Evolutionary conservation across 495 filamentous ascomycete genomes (phyloP).

Genomic region (Articulospora tetracladia): DNA sequence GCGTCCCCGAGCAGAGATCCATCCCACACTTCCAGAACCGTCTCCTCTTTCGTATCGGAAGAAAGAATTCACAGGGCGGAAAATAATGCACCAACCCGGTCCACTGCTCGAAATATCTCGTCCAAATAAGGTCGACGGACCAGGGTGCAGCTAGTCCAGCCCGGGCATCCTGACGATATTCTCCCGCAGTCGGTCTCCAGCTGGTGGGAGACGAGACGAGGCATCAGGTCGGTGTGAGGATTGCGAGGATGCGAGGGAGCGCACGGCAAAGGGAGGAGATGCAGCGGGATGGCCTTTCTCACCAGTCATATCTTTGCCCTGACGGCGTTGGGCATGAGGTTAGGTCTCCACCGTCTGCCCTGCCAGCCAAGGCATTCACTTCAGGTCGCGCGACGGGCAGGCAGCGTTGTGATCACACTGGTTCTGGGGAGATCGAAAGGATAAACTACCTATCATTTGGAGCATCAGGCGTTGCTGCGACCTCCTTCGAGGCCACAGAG

Average conservation of each 20-base stretch:
- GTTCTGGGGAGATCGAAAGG: neutral
- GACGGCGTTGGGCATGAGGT: neutral
- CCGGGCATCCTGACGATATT: constrained; percentile 19
- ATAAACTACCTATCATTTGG: neutral
- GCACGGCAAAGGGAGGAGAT: neutral
- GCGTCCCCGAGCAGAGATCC: constrained; percentile 1
- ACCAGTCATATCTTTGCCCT: constrained; percentile 7
- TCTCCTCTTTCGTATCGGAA: no score
- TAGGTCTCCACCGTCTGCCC: neutral
- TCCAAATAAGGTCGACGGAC: constrained; percentile 20
- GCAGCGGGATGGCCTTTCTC: neutral
- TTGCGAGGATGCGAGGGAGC: neutral
- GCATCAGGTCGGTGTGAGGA: constrained; percentile 1
- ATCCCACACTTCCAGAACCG: no score
- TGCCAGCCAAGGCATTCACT: neutral
- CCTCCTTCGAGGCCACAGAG: neutral
- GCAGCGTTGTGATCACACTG: neutral
- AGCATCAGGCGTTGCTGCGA: neutral
- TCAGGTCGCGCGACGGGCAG: neutral
- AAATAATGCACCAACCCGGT: neutral
- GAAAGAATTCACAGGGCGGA: neutral
- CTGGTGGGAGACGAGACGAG: constrained; percentile 24
- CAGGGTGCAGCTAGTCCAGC: constrained; percentile 9
- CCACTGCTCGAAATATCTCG: constrained; percentile 6
- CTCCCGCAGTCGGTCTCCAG: constrained; percentile 21